Evolutionary conservation across 1,139 yeast species (phyloP), one percentile per base, ranked within the genome.

Genomic region (Blastobotrys aristatus): DNA sequence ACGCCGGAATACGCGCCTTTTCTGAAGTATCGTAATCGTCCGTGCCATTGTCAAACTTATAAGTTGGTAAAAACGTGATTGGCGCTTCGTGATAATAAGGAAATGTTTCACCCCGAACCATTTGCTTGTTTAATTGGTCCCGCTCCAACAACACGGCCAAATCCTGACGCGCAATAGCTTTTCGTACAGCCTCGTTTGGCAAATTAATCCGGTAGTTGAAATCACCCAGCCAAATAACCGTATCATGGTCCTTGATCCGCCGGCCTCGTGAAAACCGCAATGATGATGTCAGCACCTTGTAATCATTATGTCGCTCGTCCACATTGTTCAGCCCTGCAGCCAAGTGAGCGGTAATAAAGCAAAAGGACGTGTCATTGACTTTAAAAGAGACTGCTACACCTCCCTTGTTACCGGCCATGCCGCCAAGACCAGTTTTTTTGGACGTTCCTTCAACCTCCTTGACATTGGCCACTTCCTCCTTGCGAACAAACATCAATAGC

Each of bases 221-320:
- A 66, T 94, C 99, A 3, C 99, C 98, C 65, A 90, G 75, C 98
- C 98, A 92, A 8, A 94, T 73, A 3, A 89, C 77, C 33, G 83
- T 79, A 62, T 92, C 97, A 63, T 88, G 96, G 58, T 88, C 95
- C 53, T 76, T 76, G 30, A 90, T 78, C 21, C 76, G 74, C 11
- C 73, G 58, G 51, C 88, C 86, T 45, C 92, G 75, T 1, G 87
- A 79, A 62, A 94, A 90, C 35, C 84, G 73, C 48, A 92, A 70
- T 1, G 95, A 95, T 48, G 79, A 80, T 52, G 83, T 75, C 38
- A 92, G 81, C 0, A 95, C 83, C 58, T 84, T 82, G 66, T 82
- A 94, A 62, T 94, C 96, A 58, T 84, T 86, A 60, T 82, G 92
- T 49, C 98, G 74, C 64, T 94, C 98, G 32, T 84, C 87, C 6